Evolutionary conservation across 805 yeast species (phyloP), one percentile per base, ranked within the genome.

Genomic region (Peterozyma xylosa): DNA sequence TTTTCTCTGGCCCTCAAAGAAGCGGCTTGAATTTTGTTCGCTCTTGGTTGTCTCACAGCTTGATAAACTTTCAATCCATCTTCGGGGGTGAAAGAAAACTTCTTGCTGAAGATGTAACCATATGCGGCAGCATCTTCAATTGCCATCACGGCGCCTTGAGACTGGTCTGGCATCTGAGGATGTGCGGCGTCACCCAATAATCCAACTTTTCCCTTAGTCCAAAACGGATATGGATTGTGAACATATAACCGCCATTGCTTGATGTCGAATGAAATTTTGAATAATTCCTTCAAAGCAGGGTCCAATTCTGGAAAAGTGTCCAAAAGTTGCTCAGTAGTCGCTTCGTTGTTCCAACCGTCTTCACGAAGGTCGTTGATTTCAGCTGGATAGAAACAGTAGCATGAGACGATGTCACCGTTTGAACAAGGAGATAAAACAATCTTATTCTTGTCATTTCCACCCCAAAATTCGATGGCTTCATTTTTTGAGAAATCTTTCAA

Each of bases 141-240:
- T 4, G 52, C 48, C 10, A 40, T 40, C 13, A 50, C 55, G 1
- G 52, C 53, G 27, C 55, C 55, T n/a, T 46, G 36, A 2, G 52
- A 53, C 44, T 48, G 54, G 39, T 48, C 53, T 6, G 53, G 51
- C 49, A 64, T 53, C 41, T 61, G 61, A 13, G 68, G 64, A 41
- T 64, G 68, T 34, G 56, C 53, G 1, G 68, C 57, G 47, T 64
- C 69, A 9, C 69, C 69, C 37, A 63, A 43, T 27, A 63, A 42
- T 11, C 51, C 60, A 34, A 62, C 58, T 36, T 56, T 56, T 3
- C 62, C 63, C 39, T 53, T 53, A 21, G 47, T 38, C 53, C 56
- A 57, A 33, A 49, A 49, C 4, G 54, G 52, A 36, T 49, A 54
- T 5, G 57, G 58, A 42, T 53, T 48, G 35, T 55, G 56, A 38